phyloP scores from a whole-genome alignment of 2,329 filamentous ascomycete species.

The Metarhizium robertsii region DNA sequence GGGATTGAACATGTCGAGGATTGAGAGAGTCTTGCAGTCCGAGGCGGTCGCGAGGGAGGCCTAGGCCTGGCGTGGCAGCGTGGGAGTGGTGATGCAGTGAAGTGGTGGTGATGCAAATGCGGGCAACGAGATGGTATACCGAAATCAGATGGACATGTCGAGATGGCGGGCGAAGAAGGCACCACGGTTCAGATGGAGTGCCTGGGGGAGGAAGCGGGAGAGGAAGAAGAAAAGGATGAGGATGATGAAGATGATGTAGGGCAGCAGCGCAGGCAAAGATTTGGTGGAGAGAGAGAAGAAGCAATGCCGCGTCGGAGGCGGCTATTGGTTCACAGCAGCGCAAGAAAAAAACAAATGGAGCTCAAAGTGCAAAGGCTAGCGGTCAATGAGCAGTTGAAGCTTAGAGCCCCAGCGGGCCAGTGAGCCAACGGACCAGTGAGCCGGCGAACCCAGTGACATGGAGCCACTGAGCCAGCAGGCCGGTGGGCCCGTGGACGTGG shows the following conservation, averaged over 20 bases:
- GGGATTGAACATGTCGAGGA: constrained; percentile 48
- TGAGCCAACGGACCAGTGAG: background rate
- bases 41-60: constrained; percentile 1
- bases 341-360: constrained; percentile 16
- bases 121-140: background rate
- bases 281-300: constrained; percentile 12
- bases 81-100: background rate
- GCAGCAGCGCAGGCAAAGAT: constrained; percentile 6
- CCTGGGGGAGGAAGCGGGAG: background rate
- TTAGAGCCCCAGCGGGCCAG: background rate
- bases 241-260: constrained; percentile 3
- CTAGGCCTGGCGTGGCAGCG: background rate
- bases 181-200: constrained; percentile 1
- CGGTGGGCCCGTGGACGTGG: too few relatives aligned
- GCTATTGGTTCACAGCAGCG: constrained; percentile 16
- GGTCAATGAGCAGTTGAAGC: background rate
- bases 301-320: constrained; percentile 14
- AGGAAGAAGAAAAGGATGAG: background rate
- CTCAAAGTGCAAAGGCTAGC: background rate
- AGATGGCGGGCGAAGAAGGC: constrained; percentile 1
- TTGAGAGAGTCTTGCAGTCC: constrained; percentile 2
- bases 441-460: too few relatives aligned
- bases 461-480: too few relatives aligned
- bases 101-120: background rate
- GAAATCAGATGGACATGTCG: constrained; percentile 10